These are phyloP conservation scores for Elsinoe australis DNA, from an alignment of 2,329 filamentous ascomycete species.

Conservation along the genomic window DNA sequence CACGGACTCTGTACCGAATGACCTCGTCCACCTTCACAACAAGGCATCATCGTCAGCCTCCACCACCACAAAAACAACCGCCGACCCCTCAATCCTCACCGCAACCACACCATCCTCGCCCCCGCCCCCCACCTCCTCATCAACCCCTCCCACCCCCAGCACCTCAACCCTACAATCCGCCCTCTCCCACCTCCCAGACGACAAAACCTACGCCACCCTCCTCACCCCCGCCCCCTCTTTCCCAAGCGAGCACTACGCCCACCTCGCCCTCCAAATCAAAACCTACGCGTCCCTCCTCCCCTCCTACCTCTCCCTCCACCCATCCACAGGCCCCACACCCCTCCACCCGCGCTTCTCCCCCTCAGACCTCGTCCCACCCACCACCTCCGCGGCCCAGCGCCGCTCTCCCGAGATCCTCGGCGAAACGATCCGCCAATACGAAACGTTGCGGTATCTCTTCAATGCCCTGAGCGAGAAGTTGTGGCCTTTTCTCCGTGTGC, in stretches of 20 bases:
- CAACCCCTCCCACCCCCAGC: neutral
- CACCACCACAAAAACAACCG: neutral
- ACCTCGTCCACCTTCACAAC: conserved; percentile 11
- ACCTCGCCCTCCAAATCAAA: neutral
- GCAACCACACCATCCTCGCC: neutral
- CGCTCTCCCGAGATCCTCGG: neutral
- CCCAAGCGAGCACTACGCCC: neutral
- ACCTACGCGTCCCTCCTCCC: conserved; percentile 1
- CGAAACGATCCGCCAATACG: neutral
- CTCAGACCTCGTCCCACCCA: neutral
- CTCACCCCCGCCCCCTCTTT: neutral
- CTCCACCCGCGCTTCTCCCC: neutral
- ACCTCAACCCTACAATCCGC: neutral
- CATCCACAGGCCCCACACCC: neutral
- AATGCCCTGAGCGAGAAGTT: neutral
- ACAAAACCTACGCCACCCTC: conserved; percentile 3
- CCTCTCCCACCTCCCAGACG: neutral
- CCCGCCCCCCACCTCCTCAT: neutral
- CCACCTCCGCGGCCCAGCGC: neutral
- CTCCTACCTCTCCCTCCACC: neutral
- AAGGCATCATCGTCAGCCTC: no score
- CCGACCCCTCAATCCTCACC: neutral
- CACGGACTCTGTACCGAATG: neutral
- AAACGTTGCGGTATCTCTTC: neutral
- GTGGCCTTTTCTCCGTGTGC: neutral